A percentile compares a stretch with the other conserved stretches of the same genome.
phyloP scores from a whole-genome alignment of 805 yeast species.

The Candida dajiaensis region DNA sequence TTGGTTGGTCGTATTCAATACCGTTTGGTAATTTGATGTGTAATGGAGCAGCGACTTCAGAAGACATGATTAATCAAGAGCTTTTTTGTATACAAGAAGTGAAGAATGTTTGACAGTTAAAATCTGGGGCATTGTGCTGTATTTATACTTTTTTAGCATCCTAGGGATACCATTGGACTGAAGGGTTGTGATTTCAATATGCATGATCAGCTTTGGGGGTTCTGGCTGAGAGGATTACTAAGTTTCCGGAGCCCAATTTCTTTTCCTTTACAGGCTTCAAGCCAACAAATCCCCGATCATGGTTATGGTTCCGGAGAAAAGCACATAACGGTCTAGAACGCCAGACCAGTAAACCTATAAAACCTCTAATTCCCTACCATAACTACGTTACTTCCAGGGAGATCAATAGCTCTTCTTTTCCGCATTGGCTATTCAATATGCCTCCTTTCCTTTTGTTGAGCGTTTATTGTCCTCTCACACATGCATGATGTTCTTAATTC shows the following conservation, averaged over 20 bases:
- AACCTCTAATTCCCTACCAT: background rate
- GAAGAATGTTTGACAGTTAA: background rate
- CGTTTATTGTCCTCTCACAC: background rate
- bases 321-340: background rate
- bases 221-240: background rate
- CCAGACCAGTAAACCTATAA: background rate
- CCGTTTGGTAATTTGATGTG: constrained; percentile 45
- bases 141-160: background rate
- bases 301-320: background rate
- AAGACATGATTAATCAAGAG: background rate
- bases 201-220: background rate
- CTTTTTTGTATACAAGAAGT: background rate
- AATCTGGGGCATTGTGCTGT: background rate
- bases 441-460: background rate
- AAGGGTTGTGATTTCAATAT: background rate
- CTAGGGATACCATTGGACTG: background rate
- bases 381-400: too few relatives aligned
- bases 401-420: too few relatives aligned
- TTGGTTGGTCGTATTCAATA: constrained; percentile 48
- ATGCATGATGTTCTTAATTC: background rate
- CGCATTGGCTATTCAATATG: too few relatives aligned
- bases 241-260: background rate
- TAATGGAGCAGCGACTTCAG: constrained; percentile 6
- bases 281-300: background rate
- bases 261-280: background rate